Evolutionary conservation across 768 basidiomycete genomes (phyloP), one percentile per base, ranked within the genome.

Genomic region (Lepiota venenata): DNA sequence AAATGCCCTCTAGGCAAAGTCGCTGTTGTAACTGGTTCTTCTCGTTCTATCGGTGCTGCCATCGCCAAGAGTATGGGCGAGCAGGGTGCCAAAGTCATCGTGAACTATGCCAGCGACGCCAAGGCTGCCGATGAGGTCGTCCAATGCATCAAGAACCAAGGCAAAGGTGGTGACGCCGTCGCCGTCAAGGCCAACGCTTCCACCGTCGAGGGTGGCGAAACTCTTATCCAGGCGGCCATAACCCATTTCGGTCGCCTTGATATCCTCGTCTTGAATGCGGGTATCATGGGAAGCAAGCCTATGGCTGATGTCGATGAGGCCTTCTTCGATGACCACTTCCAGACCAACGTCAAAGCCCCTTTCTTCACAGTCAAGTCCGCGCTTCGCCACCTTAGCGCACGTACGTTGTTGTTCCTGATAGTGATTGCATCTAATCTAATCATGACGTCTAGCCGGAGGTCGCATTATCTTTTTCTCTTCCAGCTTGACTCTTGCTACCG

Each of bases 11-110:
- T 54, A 72, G 78, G 76, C 16, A 81, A 79, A 66, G 72, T 79
- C n/a, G 79, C 79, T n/a, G 66, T 84, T 44, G 75, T 84, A 38
- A 84, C 83, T 15, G 82, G 83, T 27, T 82, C 82, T 5, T 83
- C 83, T 12, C 77, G 81, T 10, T 76, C 74, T 15, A 84, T 82
- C 22, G 84, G 83, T 36, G 83, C 82, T 0, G 74, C 79, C 12
- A 75, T 83, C 52, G 82, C 81, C 2, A 68, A 64, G 38, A 69
- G 72, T 39, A 72, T 85, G n/a, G 83, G 78, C 14, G 73, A 70
- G 38, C 72, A 81, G 59, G 83, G 84, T 11, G 82, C 82, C 2
- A 74, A 72, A 56, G 81, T 84, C 47, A 73, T 83, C 21, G 74
- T 85, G 22, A 83, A 84, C 72, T 82, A 82, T 61, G 70, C 74